Evolutionary conservation across 495 filamentous ascomycete species (phyloP), one percentile per base, ranked within the genome.

Genomic region (Clavariopsis aquatica): DNA sequence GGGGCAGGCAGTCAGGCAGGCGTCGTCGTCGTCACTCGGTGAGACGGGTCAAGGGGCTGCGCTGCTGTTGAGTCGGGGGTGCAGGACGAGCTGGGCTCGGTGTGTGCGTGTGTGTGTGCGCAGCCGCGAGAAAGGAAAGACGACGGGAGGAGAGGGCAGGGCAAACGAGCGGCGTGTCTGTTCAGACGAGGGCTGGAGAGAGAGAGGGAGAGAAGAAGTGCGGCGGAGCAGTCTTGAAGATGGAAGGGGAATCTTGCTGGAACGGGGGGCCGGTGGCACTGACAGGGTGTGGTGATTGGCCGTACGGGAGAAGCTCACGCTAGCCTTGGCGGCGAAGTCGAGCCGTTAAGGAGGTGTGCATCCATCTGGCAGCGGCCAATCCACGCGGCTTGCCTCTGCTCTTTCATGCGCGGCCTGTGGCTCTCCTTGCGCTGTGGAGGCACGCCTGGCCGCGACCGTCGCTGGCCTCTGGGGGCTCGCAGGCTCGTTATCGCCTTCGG

Each of bases 141-240:
- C 20, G 31, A 53, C 38, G 60, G 3, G 19, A 29, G n/a, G 49
- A 24, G 24, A 15, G 29, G 27, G 46, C 23, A 7, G 26, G 10
- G 49, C 5, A 34, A 62, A 62, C 59, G 59, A 62, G 59, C 29
- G 59, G 49, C 34, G 49, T 54, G 51, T 64, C 60, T 34, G 27
- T 24, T 49, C 45, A 28, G 52, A 38, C 52, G 27, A 43, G 38
- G 29, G 23, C 26, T 24, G 52, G 49, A 41, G 34, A 24, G 20
- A 53, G n/a, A 62, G 19, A 43, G 31, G 26, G 47, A 49, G 20
- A 22, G 24, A 52, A 60, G 55, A 29, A 17, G 38, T 17, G 38
- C 38, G 38, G 38, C 38, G 38, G 38, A 43, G 38, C 38, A 43
- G 38, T 9, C 6, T 34, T 43, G 38, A 6, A n/a, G 38, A 43